Evolutionary conservation across 768 basidiomycete species (phyloP), one percentile per base, ranked within the genome.

Genomic region (Tephrocybe sp.): DNA sequence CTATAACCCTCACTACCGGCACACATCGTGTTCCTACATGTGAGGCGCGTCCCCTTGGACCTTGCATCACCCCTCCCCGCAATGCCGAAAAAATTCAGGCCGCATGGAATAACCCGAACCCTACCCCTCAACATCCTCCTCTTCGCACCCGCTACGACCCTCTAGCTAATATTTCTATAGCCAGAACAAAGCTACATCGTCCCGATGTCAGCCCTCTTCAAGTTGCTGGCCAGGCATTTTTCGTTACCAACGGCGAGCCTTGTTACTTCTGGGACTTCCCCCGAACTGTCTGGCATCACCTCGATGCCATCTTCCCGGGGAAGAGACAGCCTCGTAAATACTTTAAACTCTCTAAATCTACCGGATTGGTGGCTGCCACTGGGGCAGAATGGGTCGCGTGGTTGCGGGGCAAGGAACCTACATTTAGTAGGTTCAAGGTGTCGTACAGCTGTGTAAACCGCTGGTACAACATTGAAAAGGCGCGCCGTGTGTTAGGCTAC

Each of bases 171-270:
- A 64, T 68, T 23, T 75, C 78, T 12, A 69, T 92, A 48, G 76
- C 73, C 26, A 73, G 78, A 39, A 70, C 78, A 22, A 79, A 80
- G 58, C 58, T 79, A 14, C 56, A 61, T 20, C 57, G 70, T 41
- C 71, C 74, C 35, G 71, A 77, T 5, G 65, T 65, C 0, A 78
- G 79, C 45, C 83, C 85, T 7, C 75, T 93, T 8, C 79, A 85
- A 57, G 90, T 98, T 47, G 94, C 92, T 4, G 96, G 96, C 0
- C 90, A 98, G 66, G 90, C 72, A 3, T 99, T 94, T 74, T 96
- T 93, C 77, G 90, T 99, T 69, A 95, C 94, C 50, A 98, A 98
- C 63, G 93, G 94, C 55, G 95, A 98, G 64, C 96, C 95, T 2
- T 78, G 85, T 49, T 91, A 92, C 68, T 98, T 98, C 74, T 99